Evolutionary conservation across 2,329 filamentous ascomycete genomes (phyloP).

Genomic region (Ophiostoma tasmaniense): DNA sequence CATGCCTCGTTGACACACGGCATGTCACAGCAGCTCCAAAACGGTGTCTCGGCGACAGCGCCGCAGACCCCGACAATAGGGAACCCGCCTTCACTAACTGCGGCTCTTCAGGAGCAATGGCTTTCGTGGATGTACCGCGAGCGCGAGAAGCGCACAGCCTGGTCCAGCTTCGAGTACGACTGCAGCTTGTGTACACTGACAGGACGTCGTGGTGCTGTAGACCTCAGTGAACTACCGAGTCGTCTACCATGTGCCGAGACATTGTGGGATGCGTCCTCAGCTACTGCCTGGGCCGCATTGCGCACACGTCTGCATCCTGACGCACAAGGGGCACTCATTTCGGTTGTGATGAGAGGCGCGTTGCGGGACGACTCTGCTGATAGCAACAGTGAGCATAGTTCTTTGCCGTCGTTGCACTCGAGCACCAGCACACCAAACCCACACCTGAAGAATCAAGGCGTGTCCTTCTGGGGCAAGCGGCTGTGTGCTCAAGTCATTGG

Average conservation of each 20-base stretch:
- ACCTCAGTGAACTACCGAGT: constrained; percentile 26
- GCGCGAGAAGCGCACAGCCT: constrained; percentile 24
- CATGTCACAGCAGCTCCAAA: background rate
- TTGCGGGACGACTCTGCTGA: constrained; percentile 16
- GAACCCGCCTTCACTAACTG: background rate
- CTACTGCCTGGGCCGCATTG: constrained; percentile 25
- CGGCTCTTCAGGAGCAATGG: constrained; percentile 20
- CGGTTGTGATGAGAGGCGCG: constrained; percentile 16
- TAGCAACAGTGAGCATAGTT: background rate
- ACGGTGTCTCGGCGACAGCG: background rate
- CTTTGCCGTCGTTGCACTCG: background rate
- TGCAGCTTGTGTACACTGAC: constrained; percentile 28
- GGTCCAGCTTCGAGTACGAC: constrained; percentile 29
- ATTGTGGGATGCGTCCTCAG: constrained; percentile 26
- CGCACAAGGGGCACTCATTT: constrained; percentile 19
- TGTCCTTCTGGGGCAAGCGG: constrained; percentile 25
- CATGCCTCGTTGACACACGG: background rate
- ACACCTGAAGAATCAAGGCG: background rate
- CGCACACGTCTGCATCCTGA: constrained; percentile 18
- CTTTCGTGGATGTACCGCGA: constrained; percentile 23
- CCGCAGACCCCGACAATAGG: constrained; percentile 14
- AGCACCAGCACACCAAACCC: background rate
- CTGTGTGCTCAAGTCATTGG: constrained; percentile 27
- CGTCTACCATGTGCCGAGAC: constrained; percentile 25
- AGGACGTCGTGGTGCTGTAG: constrained; percentile 25